A percentile compares a stretch with the other conserved stretches of the same genome.
phyloP scores from a whole-genome alignment of 352 stramenopile species.

The Pilasporangium apinafurcum region DNA sequence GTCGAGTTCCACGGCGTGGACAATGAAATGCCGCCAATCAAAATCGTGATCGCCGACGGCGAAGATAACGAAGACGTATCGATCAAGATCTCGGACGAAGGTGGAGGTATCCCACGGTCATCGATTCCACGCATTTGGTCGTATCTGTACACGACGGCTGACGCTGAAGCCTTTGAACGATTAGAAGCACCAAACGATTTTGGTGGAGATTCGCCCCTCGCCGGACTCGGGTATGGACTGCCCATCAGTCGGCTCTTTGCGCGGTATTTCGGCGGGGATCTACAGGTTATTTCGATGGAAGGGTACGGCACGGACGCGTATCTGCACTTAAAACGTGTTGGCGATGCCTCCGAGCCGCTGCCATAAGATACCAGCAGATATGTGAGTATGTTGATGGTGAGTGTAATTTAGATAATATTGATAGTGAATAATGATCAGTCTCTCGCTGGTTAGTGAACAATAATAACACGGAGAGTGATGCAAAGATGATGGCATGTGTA shows the following conservation, averaged over 20 bases:
- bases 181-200: constrained; percentile 87
- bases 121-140: constrained; percentile 99
- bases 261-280: constrained; percentile 98
- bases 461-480: background rate
- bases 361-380: too few species aligned
- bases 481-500: background rate
- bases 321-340: constrained; percentile 90
- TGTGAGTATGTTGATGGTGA: too few species aligned
- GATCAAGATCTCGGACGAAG: constrained; percentile 99
- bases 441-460: too few species aligned
- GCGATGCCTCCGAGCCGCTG: constrained; percentile 84
- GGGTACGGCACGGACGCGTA: constrained; percentile 99
- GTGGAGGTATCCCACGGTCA: constrained; percentile 97
- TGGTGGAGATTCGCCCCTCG: constrained; percentile 86
- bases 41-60: constrained; percentile 99
- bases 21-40: constrained; percentile 97
- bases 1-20: constrained; percentile 97
- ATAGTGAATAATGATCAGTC: background rate
- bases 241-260: constrained; percentile 96
- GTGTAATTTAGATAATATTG: constrained; percentile 1
- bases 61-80: constrained; percentile 99
- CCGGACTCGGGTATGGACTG: constrained; percentile 95
- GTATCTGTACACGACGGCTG: constrained; percentile 99
- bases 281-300: constrained; percentile 99
- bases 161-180: constrained; percentile 90